Evolutionary conservation across 805 yeast genomes (phyloP), one percentile per base, ranked within the genome.

Genomic region (Kodamaea kaohsiungensis): DNA sequence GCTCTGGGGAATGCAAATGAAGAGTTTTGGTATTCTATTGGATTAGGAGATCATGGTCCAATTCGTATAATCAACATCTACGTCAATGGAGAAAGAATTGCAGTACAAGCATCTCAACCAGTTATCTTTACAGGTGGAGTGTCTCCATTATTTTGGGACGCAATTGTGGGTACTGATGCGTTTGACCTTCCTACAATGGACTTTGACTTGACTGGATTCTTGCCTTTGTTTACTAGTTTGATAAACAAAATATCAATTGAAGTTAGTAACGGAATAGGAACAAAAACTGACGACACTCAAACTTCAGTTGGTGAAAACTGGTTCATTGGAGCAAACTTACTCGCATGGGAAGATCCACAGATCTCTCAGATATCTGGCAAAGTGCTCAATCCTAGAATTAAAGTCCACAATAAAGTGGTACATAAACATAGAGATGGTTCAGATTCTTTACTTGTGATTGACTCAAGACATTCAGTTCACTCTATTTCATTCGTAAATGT

Each of bases 1-100:
- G 83, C 87, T 10, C 82, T 89, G 16, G 96, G 95, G 2, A 89
- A 87, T 61, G 87, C 86, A 2, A 84, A 80, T 37, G 97, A 90
- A 68, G 96, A 91, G 66, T 88, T 88, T 62, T 90, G 96, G 96
- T 91, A 86, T 67, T 69, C 84, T 2, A 87, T 88, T 59, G 72
- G 77, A 9, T 55, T 86, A 43, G 88, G 84, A 59, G 64, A 72
- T 1, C 87, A 84, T 65, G 95, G 95, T 0, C 92, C 96, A 0
- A 75, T 85, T 48, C 79, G 97, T 53, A 73, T 84, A 22, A 75
- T 89, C 13, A 83, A 86, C 59, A 83, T 88, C 3, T 86, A 75
- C 58, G 71, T 87, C 46, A 79, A 85, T 59, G 89, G 81, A 30
- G 60, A 75, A 22, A 77, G 87, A 49, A 80, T 89, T 7, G 86